Evolutionary conservation across 176 grass and related monocot genomes (phyloP).

Genomic region (Aegilops bicornis): DNA sequence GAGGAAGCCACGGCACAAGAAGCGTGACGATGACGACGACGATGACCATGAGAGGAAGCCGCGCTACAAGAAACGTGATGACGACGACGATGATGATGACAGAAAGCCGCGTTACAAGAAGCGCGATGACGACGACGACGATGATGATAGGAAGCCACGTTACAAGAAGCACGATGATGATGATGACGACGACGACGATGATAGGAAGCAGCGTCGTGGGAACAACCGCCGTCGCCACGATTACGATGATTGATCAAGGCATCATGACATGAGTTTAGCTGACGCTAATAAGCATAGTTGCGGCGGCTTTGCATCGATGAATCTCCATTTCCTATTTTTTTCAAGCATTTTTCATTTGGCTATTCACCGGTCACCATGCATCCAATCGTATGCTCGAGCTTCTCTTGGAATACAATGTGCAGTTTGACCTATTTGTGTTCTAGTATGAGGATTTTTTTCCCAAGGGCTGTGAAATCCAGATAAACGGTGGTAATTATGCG

Average conservation of each 20-base stretch:
- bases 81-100: not conserved
- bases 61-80: not conserved
- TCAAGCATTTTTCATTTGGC: not conserved
- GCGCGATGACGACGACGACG: conserved; percentile 11
- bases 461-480: too few relatives aligned
- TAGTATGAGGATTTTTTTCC: too few relatives aligned
- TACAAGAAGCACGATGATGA: conserved; percentile 38
- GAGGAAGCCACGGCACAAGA: conserved; percentile 41
- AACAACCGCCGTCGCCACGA: conserved; percentile 35
- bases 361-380: not conserved
- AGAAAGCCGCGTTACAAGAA: conserved; percentile 46
- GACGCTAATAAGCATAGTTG: too few relatives aligned
- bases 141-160: conserved; percentile 32
- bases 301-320: too few relatives aligned
- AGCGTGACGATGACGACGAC: conserved; percentile 20
- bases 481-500: too few relatives aligned
- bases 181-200: not conserved
- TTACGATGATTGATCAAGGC: conserved; percentile 37
- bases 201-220: conserved; percentile 33
- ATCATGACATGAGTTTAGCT: not conserved
- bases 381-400: not conserved
- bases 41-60: not conserved
- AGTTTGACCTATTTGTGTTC: not conserved
- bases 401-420: conserved; percentile 10
- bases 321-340: not conserved